Evolutionary conservation across 768 basidiomycete species (phyloP).

Genomic region (Trametes cubensis): DNA sequence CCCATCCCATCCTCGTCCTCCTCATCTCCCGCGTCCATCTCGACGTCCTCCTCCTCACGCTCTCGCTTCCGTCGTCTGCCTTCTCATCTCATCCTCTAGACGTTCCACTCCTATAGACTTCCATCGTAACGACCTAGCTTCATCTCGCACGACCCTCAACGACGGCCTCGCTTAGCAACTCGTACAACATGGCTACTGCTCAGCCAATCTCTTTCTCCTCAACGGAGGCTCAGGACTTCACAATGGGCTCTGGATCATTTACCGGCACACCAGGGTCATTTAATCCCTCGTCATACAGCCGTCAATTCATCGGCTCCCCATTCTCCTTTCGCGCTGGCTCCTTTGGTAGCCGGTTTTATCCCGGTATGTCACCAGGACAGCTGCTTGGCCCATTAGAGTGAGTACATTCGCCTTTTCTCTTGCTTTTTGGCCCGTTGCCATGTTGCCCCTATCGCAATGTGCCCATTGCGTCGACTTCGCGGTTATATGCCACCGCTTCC

Average conservation of each 20-base stretch:
- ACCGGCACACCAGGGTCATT: slow-evolving; percentile 49
- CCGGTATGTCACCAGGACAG: slow-evolving; percentile 64
- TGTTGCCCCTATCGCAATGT: too few species aligned
- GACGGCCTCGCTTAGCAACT: slow-evolving; percentile 4
- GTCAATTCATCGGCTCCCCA: slow-evolving; percentile 72
- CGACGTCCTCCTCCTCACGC: not conserved
- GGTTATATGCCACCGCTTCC: not conserved
- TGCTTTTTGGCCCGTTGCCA: not conserved
- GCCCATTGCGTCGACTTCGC: too few species aligned
- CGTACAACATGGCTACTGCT: slow-evolving; percentile 39
- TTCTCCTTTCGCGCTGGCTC: slow-evolving; percentile 68
- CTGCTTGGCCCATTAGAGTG: slow-evolving; percentile 69
- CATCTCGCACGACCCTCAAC: slow-evolving; percentile 10
- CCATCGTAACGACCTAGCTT: slow-evolving; percentile 8
- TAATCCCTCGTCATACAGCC: slow-evolving; percentile 67
- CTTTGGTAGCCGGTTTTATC: slow-evolving; percentile 63
- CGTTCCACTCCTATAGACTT: not conserved
- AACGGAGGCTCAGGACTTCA: slow-evolving; percentile 31
- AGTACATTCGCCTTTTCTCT: slow-evolving; percentile 32
- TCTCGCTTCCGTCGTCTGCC: not conserved
- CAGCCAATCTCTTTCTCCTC: slow-evolving; percentile 49
- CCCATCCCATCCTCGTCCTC: slow-evolving; percentile 18
- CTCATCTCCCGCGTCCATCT: slow-evolving; percentile 7
- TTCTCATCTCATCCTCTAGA: not conserved
- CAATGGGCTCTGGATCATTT: slow-evolving; percentile 54